Conservation (phyloP, 2,329 filamentous ascomycete genomes). For the Ophiocordyceps sinensis region DNA sequence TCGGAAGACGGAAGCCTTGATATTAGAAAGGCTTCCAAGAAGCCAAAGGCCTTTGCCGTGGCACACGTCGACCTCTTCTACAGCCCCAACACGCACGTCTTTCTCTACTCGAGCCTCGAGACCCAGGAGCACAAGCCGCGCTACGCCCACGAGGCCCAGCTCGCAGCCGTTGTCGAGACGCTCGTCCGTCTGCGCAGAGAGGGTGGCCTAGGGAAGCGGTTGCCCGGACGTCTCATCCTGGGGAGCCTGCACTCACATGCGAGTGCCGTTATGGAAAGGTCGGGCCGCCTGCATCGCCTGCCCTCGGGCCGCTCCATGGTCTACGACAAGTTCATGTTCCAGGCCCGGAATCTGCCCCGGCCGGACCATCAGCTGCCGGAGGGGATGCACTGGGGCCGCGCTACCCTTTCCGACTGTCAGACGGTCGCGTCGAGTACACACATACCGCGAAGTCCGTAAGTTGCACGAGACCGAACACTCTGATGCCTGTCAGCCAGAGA, state of each 20-base stretch:
- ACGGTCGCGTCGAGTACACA: conserved; percentile 39
- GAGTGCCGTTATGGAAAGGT: conserved; percentile 9
- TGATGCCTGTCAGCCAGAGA: not conserved
- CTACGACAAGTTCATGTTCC: conserved; percentile 46
- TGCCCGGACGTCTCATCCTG: conserved; percentile 19
- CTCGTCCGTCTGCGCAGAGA: conserved; percentile 12
- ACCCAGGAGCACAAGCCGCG: conserved; percentile 6
- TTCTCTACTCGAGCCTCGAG: conserved; percentile 44
- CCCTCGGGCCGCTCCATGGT: conserved; percentile 7
- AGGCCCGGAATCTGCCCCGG: conserved; percentile 26
- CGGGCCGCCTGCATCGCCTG: conserved; percentile 12
- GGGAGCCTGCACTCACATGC: conserved; percentile 19
- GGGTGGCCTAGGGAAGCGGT: conserved; percentile 5
- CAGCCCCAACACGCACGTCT: conserved; percentile 49
- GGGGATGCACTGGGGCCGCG: conserved; percentile 40
- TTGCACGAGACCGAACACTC: not conserved
- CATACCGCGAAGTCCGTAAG: conserved; percentile 39
- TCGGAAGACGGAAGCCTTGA: conserved; percentile 7
- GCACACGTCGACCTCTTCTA: conserved; percentile 47
- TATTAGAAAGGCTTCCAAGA: not conserved
- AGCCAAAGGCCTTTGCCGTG: conserved; percentile 28
- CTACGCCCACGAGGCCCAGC: conserved; percentile 13
- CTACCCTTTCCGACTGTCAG: conserved; percentile 36
- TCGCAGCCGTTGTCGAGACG: conserved; percentile 16
- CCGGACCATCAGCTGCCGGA: conserved; percentile 19